Percentiles rank a stretch among this genome's conserved stretches.
These are phyloP conservation scores for Aspergillus caelatus DNA, from an alignment of 2,329 filamentous ascomycete genomes.

Conservation along the genomic window DNA sequence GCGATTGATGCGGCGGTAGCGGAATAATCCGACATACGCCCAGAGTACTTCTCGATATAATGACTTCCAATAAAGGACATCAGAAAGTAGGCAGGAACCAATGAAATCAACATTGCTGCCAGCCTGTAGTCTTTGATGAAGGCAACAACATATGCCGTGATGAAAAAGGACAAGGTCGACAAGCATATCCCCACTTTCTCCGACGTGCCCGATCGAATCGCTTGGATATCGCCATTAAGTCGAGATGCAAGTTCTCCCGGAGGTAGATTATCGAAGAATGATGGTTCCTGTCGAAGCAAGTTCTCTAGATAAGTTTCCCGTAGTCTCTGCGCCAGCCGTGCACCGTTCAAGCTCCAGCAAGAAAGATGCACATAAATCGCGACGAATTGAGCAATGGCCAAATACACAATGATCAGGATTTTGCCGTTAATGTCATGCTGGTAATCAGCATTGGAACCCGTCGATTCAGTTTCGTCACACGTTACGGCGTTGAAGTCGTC, in stretches of 20 bases:
- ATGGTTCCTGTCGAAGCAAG: conserved; percentile 63
- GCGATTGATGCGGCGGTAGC: conserved; percentile 65
- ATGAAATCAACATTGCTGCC: conserved; percentile 65
- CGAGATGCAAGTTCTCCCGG: conserved; percentile 66
- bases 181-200: conserved; percentile 72
- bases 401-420: conserved; percentile 64
- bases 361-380: conserved; percentile 66
- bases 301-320: conserved; percentile 63
- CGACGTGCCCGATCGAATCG: conserved; percentile 68
- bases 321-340: conserved; percentile 64
- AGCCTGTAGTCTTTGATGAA: conserved; percentile 66
- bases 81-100: conserved; percentile 65
- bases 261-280: conserved; percentile 65
- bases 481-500: conserved; percentile 42
- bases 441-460: conserved; percentile 20
- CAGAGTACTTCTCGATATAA: conserved; percentile 56
- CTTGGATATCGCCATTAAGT: conserved; percentile 67
- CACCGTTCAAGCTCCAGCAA: conserved; percentile 67
- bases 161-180: conserved; percentile 65
- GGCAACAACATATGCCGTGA: conserved; percentile 68
- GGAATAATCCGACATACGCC: conserved; percentile 55
- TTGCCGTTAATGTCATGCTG: conserved; percentile 49
- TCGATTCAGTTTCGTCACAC: conserved; percentile 22
- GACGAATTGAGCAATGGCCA: conserved; percentile 65
- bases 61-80: conserved; percentile 60